phyloP scores from a whole-genome alignment of 2,329 filamentous ascomycete genomes.

The Colletotrichum chlorophyti region DNA sequence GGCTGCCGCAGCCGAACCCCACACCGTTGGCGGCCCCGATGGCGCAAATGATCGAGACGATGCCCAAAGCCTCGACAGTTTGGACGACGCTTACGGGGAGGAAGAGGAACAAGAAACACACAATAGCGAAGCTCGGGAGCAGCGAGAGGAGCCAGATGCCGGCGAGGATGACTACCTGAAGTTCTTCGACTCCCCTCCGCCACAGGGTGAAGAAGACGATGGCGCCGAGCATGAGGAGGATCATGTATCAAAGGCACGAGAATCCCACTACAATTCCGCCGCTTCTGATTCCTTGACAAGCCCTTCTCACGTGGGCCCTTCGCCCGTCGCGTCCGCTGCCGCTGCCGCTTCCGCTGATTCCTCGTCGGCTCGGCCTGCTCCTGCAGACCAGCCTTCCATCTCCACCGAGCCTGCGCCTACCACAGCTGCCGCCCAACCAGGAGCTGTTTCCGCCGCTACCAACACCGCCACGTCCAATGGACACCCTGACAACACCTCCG shows the following conservation, averaged over 20 bases:
- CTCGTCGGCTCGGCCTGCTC: slow-evolving; percentile 35
- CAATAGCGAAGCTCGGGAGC: slow-evolving; percentile 35
- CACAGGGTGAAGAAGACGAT: slow-evolving; percentile 43
- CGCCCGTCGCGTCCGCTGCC: slow-evolving; percentile 39
- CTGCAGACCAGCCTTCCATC: slow-evolving; percentile 29
- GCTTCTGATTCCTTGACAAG: slow-evolving; percentile 46
- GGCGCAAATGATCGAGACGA: slow-evolving; percentile 37
- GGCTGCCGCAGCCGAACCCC: slow-evolving; percentile 30
- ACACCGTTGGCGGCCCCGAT: slow-evolving; percentile 26
- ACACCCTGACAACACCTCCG: slow-evolving; percentile 36
- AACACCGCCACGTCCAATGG: slow-evolving; percentile 33
- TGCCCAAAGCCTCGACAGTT: slow-evolving; percentile 47
- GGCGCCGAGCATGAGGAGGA: slow-evolving; percentile 36
- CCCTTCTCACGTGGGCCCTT: slow-evolving; percentile 37
- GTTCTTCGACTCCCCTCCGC: slow-evolving; percentile 57
- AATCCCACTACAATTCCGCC: slow-evolving; percentile 50
- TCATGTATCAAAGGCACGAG: slow-evolving; percentile 53
- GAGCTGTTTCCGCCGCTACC: slow-evolving; percentile 34
- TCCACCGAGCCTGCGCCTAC: slow-evolving; percentile 7
- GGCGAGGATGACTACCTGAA: slow-evolving; percentile 58
- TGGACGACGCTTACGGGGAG: slow-evolving; percentile 55
- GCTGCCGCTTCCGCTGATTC: slow-evolving; percentile 41
- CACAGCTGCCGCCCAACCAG: slow-evolving; percentile 35
- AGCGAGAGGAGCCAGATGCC: slow-evolving; percentile 35
- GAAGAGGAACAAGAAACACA: slow-evolving; percentile 41